phyloP scores from a whole-genome alignment of 345 rosid species.

The Hypericum perforatum region DNA sequence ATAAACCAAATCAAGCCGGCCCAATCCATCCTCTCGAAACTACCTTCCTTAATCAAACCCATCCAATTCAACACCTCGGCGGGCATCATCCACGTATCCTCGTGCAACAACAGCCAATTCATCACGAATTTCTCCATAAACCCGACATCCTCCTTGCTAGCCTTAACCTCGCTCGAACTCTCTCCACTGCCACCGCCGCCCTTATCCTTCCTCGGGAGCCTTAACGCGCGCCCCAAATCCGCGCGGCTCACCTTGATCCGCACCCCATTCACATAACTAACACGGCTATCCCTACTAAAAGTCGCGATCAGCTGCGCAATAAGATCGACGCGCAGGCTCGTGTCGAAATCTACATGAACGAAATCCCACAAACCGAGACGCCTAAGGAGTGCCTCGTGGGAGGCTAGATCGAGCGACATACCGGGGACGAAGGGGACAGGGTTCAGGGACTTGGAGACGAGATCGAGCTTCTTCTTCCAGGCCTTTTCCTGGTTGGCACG shows the following conservation, averaged over 20 bases:
- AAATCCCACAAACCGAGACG: conserved; percentile 81
- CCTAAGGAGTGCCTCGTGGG: conserved; percentile 48
- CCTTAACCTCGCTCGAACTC: conserved; percentile 22
- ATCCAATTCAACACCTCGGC: conserved; percentile 37
- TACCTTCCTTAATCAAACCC: conserved; percentile 41
- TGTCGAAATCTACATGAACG: conserved; percentile 54
- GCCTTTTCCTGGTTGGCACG: conserved; percentile 24
- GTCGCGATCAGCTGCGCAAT: conserved; percentile 54
- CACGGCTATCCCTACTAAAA: conserved; percentile 24
- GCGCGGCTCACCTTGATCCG: conserved; percentile 54
- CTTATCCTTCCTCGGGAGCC: conserved; percentile 50
- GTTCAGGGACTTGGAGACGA: conserved; percentile 32
- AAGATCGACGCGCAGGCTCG: conserved; percentile 39
- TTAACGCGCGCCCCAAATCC: conserved; percentile 73
- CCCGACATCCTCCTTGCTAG: conserved; percentile 35
- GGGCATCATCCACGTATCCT: conserved; percentile 76
- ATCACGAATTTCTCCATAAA: conserved; percentile 52
- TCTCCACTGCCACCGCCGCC: conserved; percentile 12
- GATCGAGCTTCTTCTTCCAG: conserved; percentile 39
- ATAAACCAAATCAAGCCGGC: conserved; percentile 67
- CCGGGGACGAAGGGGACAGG: conserved; percentile 54
- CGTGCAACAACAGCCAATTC: conserved; percentile 62
- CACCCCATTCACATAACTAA: conserved; percentile 53
- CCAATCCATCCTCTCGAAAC: conserved; percentile 71
- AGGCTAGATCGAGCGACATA: conserved; percentile 46